Conservation (phyloP, 768 basidiomycete species). For the Amanita phalloides region DNA sequence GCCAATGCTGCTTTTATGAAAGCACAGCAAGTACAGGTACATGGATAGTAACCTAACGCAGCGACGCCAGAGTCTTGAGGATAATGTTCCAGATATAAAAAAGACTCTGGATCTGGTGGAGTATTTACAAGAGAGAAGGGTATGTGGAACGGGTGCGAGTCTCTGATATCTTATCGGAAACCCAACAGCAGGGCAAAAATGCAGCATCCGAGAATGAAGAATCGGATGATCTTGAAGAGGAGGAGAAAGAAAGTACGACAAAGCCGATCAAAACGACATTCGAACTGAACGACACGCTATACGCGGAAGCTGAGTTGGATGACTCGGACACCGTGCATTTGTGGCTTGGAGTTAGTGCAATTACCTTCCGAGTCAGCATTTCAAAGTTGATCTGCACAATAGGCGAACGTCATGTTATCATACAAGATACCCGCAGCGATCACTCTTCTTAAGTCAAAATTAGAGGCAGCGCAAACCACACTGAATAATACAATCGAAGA, state of each 20-base stretch:
- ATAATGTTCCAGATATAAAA: constrained; percentile 93
- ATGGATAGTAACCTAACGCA: constrained; percentile 87
- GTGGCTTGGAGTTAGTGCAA: constrained; percentile 75
- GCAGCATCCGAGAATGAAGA: constrained; percentile 36
- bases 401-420: constrained; percentile 98
- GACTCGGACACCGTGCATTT: constrained; percentile 85
- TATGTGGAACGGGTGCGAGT: constrained; percentile 22
- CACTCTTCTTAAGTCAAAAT: constrained; percentile 63
- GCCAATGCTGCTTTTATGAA: constrained; percentile 19
- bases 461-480: constrained; percentile 54
- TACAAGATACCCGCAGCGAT: constrained; percentile 80
- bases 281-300: constrained; percentile 93
- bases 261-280: constrained; percentile 76
- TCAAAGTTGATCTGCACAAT: background rate
- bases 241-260: constrained; percentile 27
- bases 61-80: constrained; percentile 68
- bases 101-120: constrained; percentile 89
- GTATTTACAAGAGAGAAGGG: constrained; percentile 62
- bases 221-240: constrained; percentile 45
- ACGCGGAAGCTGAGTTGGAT: constrained; percentile 81
- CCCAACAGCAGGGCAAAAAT: constrained; percentile 49
- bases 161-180: constrained; percentile 1
- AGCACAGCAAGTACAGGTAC: constrained; percentile 91
- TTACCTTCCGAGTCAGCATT: constrained; percentile 16
- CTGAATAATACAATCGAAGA: constrained; percentile 72